Percentiles rank a stretch among this genome's conserved stretches.
These are phyloP conservation scores for Populus alba DNA, from an alignment of 345 rosid genomes.

Conservation along the genomic window DNA sequence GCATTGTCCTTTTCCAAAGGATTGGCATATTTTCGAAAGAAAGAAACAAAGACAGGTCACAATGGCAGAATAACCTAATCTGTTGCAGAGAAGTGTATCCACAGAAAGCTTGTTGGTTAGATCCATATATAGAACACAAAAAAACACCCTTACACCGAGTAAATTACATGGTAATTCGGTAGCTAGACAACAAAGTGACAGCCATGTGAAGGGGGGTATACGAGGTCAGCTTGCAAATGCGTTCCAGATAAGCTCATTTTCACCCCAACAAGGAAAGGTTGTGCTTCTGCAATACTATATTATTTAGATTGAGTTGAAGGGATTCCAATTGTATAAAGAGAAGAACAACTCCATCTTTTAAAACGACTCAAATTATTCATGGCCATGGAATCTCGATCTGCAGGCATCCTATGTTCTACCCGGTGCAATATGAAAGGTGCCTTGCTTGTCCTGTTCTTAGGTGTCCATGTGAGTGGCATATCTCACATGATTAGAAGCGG, in stretches of 20 bases:
- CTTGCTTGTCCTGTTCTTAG: neutral
- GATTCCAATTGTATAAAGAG: neutral
- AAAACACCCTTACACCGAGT: neutral
- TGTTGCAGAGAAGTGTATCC: neutral
- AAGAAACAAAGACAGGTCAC: slow-evolving; percentile 21
- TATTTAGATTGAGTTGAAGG: neutral
- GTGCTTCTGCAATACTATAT: neutral
- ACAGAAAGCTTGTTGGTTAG: neutral
- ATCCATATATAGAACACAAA: neutral
- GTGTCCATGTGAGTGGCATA: too few relatives aligned
- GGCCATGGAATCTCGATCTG: neutral
- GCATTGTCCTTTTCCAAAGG: slow-evolving; percentile 39
- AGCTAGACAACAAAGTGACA: neutral
- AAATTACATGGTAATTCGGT: neutral
- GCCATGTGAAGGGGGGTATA: neutral
- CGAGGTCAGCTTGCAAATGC: slow-evolving; percentile 4
- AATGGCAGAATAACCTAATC: neutral
- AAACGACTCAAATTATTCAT: neutral
- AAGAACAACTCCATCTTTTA: neutral
- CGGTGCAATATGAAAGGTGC: neutral
- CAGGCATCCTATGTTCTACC: neutral
- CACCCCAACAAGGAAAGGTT: neutral
- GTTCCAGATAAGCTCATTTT: neutral
- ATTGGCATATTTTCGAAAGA: slow-evolving; percentile 33
- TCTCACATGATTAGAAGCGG: too few relatives aligned